phyloP scores from a whole-genome alignment of 2,329 filamentous ascomycete genomes.

The Trichoderma pleuroti region DNA sequence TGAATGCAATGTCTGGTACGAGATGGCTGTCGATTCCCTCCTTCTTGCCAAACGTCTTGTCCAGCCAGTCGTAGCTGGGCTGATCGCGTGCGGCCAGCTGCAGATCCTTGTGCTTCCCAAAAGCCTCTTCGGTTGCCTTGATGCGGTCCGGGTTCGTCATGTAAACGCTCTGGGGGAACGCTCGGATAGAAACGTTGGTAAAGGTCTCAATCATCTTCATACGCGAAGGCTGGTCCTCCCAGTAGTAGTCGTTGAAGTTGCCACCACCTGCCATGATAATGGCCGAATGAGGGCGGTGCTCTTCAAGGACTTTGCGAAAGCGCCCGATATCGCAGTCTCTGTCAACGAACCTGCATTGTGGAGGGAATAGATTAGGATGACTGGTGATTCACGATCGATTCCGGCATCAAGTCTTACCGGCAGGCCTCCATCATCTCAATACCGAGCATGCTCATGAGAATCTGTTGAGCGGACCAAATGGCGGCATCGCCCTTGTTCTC shows the following conservation, averaged over 20 bases:
- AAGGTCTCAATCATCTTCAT: constrained; percentile 13
- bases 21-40: constrained; percentile 2
- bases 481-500: constrained; percentile 14
- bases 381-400: no score
- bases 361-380: background rate
- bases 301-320: constrained; percentile 5
- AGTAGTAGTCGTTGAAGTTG: constrained; percentile 15
- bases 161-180: constrained; percentile 13
- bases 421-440: constrained; percentile 16
- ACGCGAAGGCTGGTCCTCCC: constrained; percentile 12
- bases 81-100: constrained; percentile 9
- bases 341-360: background rate
- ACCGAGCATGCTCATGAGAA: constrained; percentile 14
- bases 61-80: constrained; percentile 10
- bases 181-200: constrained; percentile 11
- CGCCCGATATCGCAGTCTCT: constrained; percentile 7
- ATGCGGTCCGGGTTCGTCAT: constrained; percentile 14
- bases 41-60: constrained; percentile 1
- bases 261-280: constrained; percentile 13
- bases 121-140: constrained; percentile 10
- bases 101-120: constrained; percentile 12
- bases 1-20: constrained; percentile 13
- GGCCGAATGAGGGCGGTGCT: constrained; percentile 6
- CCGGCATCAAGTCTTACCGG: background rate
- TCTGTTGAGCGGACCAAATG: constrained; percentile 13